Conservation (phyloP, 2,329 filamentous ascomycete species). For the Neopestalotiopsis clavispora region DNA sequence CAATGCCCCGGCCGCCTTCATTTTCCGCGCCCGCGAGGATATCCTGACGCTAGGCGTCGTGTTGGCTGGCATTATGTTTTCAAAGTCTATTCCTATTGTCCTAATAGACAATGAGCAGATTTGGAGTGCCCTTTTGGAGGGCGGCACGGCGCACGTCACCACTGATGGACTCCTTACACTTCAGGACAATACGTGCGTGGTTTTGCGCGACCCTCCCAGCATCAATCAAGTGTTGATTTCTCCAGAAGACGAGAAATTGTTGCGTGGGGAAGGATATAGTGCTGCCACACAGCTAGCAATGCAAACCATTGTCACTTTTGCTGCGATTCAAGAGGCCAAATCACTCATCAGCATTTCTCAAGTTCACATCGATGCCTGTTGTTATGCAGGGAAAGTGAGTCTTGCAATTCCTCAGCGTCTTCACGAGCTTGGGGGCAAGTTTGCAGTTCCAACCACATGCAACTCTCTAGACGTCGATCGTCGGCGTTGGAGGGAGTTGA, state of each 20-base stretch:
- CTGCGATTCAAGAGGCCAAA: neutral
- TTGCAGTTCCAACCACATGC: neutral
- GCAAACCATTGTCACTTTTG: neutral
- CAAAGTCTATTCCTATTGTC: neutral
- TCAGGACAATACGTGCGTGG: neutral
- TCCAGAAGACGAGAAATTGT: neutral
- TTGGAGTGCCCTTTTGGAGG: neutral
- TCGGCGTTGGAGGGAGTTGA: neutral
- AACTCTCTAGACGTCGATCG: neutral
- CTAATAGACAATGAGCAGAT: neutral
- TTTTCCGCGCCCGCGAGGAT: neutral
- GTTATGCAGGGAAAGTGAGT: neutral
- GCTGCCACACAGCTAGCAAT: neutral
- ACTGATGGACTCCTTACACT: neutral
- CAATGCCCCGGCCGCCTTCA: neutral
- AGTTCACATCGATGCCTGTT: slow-evolving; percentile 2
- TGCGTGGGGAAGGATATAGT: neutral
- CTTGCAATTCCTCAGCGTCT: slow-evolving; percentile 1
- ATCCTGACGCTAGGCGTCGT: slow-evolving; percentile 6
- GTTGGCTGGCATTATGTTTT: neutral
- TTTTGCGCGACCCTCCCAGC: neutral
- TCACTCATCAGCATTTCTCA: neutral
- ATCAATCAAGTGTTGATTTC: neutral
- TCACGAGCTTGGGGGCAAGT: neutral
- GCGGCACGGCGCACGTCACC: neutral